Evolutionary conservation across 441 rosid genomes (phyloP), one percentile per base, ranked within the genome.

Genomic region (Manihot esculenta): DNA sequence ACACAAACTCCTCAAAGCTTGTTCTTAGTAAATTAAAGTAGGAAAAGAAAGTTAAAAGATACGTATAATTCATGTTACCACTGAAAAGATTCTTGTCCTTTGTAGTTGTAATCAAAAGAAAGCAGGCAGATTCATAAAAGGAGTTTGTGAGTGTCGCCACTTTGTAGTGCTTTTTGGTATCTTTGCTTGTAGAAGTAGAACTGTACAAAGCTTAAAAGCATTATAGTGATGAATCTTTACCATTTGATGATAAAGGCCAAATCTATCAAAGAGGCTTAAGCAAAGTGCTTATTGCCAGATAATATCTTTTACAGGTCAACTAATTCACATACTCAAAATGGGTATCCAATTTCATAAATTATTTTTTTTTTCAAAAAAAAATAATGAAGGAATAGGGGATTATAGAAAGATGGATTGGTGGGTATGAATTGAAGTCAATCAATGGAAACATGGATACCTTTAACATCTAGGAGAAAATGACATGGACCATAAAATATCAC

Each of bases 381-480:
- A n/a, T n/a, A n/a, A n/a, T n/a, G n/a, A n/a, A n/a, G n/a, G n/a
- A n/a, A 20, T 1, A 38, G 42, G 8, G 21, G 26, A 8, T 26
- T 38, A 38, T 54, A n/a, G 38, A 57, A 44, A 26, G 33, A 63
- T 23, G 10, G 30, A 5, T 12, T 7, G 30, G 33, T 63, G 66
- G 53, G 33, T 17, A n/a, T 23, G 23, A 23, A n/a, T 1, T 20
- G 24, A 33, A 38, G 8, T 38, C 42, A 38, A n/a, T n/a, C n/a
- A 38, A 38, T 38, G 42, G 7, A n/a, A 24, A 15, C 10, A 10
- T 15, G 45, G 35, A 64, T 62, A 60, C 35, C 62, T 18, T 42
- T 64, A 62, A 18, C 54, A 41, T 24, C 23, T 44, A 68, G 18
- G 63, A 44, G 74, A 65, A 75, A 70, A 42, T 44, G 68, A 53